Evolutionary conservation across 2,329 filamentous ascomycete species (phyloP), one percentile per base, ranked within the genome.

Genomic region (Berkeleyomyces basicola): DNA sequence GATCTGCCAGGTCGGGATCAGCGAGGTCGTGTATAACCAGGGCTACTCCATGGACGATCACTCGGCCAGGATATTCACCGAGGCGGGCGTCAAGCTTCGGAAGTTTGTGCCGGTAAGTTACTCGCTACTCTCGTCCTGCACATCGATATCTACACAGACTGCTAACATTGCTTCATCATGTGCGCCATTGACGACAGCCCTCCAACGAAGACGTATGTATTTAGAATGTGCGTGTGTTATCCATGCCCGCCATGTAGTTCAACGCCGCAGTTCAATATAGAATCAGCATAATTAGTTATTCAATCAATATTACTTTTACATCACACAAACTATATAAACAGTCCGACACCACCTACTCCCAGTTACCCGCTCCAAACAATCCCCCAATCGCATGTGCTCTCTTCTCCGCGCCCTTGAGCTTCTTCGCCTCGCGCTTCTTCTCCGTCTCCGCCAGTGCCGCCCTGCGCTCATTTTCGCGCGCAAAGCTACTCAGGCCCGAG

Each of bases 1-100:
- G 77, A 97, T 99, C 70, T 88, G 90, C 31, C 93, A 99, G 75
- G 90, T 97, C 6, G 93, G 93, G 16, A 96, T 99, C 67, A 84
- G 82, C 49, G 93, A 99, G 77, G 93, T 99, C 11, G 91, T 99
- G 11, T 99, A 96, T 70, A 91, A 84, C 67, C 87, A 95, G 71
- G 84, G 87, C 36, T 99, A 99, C 72, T 92, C 92, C 71, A 96
- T 99, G 86, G 93, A 99, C 70, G 82, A 78, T 47, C 83, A 89
- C 72, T 88, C 90, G 44, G 90, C 91, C 7, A 81, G 82, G 60
- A 87, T 99, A 37, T 88, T 99, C 67, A 77, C 82, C 64, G 83
- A 90, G 72, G 90, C 90, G 5, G 92, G 92, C 0, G 88, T 97
- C 16, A 82, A 80, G 65, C 74, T 99, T 69, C 81, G 93, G 68